Conservation (phyloP, 768 basidiomycete species). For the Boletus rubescentipes region DNA sequence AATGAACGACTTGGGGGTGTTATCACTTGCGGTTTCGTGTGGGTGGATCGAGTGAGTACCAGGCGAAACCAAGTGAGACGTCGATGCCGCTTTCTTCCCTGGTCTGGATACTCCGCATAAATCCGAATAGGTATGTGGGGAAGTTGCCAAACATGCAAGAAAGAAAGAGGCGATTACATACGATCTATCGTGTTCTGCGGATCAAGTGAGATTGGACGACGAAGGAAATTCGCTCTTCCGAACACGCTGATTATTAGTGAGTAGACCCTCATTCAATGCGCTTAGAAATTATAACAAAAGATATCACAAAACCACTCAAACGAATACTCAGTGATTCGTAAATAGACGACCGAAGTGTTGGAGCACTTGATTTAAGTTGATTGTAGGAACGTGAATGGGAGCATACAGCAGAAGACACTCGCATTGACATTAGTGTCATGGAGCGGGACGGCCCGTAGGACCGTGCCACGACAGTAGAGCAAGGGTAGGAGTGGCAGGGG, state of each 20-base stretch:
- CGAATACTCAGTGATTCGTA: constrained; percentile 75
- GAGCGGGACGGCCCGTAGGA: no score
- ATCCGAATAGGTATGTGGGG: constrained; percentile 2
- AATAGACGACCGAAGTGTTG: constrained; percentile 66
- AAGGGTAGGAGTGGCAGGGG: no score
- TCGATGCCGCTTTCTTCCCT: constrained; percentile 85
- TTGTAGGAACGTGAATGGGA: not conserved
- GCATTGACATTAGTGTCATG: constrained; percentile 70
- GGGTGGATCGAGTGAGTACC: constrained; percentile 58
- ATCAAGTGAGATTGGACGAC: not conserved
- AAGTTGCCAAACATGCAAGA: not conserved
- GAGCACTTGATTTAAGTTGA: constrained; percentile 1
- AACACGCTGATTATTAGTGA: no score
- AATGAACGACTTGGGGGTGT: constrained; percentile 48
- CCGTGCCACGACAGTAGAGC: no score
- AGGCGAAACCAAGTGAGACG: constrained; percentile 62
- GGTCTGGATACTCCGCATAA: constrained; percentile 53
- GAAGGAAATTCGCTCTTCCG: constrained; percentile 54
- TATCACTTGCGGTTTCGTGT: constrained; percentile 35
- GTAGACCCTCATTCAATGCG: constrained; percentile 98
- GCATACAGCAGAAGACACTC: constrained; percentile 80
- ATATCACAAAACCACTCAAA: not conserved
- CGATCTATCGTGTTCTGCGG: not conserved
- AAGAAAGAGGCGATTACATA: not conserved
- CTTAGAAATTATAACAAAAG: constrained; percentile 39